Conservation (phyloP, 805 yeast species). For the Yamadazyma laniorum region DNA sequence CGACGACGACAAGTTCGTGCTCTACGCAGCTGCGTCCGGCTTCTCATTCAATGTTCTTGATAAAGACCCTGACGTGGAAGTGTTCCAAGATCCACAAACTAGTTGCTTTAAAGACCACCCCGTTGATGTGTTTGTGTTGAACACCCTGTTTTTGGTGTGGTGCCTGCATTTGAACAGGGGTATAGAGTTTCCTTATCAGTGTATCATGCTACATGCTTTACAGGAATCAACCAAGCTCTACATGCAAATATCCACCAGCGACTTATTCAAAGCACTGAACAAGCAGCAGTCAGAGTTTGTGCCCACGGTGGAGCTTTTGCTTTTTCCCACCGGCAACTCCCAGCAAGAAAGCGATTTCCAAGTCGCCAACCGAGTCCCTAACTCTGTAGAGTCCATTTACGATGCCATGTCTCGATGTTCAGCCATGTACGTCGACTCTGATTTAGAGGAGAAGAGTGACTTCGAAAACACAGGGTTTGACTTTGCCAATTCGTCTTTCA, state of each 20-base stretch:
- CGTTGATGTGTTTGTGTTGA: conserved; percentile 31
- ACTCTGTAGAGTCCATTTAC: conserved; percentile 18
- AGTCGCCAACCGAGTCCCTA: conserved; percentile 5
- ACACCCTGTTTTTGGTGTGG: conserved; percentile 35
- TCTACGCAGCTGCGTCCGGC: conserved; percentile 36
- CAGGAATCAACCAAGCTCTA: conserved; percentile 20
- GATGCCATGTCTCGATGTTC: conserved; percentile 38
- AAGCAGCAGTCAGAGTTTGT: conserved; percentile 1
- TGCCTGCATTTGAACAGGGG: conserved; percentile 21
- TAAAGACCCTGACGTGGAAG: conserved; percentile 15
- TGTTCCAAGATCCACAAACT: conserved; percentile 5
- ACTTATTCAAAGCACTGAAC: conserved; percentile 8
- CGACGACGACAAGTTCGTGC: conserved; percentile 39
- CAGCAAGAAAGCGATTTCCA: background rate
- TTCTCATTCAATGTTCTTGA: conserved; percentile 15
- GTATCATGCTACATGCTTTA: conserved; percentile 34
- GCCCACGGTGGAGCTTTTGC: conserved; percentile 3
- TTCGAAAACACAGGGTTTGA: conserved; percentile 6
- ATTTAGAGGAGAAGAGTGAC: conserved; percentile 19
- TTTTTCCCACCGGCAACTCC: background rate
- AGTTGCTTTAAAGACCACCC: background rate
- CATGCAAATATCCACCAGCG: conserved; percentile 30
- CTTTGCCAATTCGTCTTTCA: conserved; percentile 15
- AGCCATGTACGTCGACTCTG: conserved; percentile 31
- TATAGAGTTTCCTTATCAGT: conserved; percentile 34